Evolutionary conservation across 2,329 filamentous ascomycete species (phyloP), one percentile per base, ranked within the genome.

Genomic region (Trichoderma sp.): DNA sequence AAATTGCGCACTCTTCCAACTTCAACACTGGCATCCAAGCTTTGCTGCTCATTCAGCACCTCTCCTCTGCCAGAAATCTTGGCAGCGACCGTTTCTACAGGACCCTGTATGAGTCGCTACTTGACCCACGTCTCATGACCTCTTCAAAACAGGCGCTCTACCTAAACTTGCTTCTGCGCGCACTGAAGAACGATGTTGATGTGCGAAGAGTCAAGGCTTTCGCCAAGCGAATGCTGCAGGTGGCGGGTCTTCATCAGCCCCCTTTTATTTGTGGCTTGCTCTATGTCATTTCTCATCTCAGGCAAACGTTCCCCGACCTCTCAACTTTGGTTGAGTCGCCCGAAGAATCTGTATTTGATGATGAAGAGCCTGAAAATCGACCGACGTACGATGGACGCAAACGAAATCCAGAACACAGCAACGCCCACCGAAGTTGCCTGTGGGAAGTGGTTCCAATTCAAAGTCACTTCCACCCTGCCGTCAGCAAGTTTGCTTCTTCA

Each of bases 11-110:
- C 82, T 98, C 95, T 1, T 94, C 95, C 71, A 99, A 99, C 81
- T 98, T 99, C 87, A 99, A 98, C 83, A 99, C 96, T 1, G 96
- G 94, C 79, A 93, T 99, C 47, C 96, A 99, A 82, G 95, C 96
- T 39, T 88, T 99, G 74, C 92, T 97, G 83, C 85, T 99, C 62
- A 97, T 99, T 75, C 96, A 98, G 80, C 96, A 98, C 80, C 88
- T 99, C 32, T 93, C 94, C 0, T 86, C 90, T 1, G 89, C 91
- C 3, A 94, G 96, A 79, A 92, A 95, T 77, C 86, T 95, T 68
- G 91, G 92, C 5, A 91, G 92, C 13, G 96, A 99, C 78, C 89
- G 96, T 73, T 99, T 97, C 84, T 99, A 98, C 84, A 89, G 94
- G 65, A 97, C 95, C 11, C 85, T 99, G 3, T 99, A 99, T 81